phyloP scores from a whole-genome alignment of 208 protist genomes.

The Trypanosomatidae sp. region DNA sequence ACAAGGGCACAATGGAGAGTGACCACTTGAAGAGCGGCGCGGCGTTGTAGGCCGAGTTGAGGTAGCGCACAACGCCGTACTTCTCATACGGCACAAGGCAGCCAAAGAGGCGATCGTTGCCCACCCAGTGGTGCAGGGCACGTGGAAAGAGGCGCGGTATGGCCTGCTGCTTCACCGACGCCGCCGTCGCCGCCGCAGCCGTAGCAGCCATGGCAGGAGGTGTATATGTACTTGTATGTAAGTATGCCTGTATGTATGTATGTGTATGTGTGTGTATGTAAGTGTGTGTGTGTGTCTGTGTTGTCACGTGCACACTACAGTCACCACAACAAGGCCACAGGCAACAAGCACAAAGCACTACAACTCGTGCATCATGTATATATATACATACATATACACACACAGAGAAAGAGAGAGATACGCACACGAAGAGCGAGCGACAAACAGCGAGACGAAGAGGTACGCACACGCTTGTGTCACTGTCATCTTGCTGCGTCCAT shows the following conservation, averaged over 20 bases:
- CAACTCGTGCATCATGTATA: too few relatives aligned
- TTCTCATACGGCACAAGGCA: constrained; percentile 64
- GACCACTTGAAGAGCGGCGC: constrained; percentile 84
- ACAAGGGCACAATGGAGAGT: constrained; percentile 76
- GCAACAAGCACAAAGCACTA: too few relatives aligned
- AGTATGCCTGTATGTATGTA: neutral
- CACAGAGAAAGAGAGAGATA: too few relatives aligned
- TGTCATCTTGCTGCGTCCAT: too few relatives aligned
- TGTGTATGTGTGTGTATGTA: neutral
- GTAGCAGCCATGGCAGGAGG: too few relatives aligned
- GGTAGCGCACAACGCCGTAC: constrained; percentile 43
- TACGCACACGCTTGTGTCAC: too few relatives aligned
- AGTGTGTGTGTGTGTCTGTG: neutral
- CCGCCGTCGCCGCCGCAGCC: constrained; percentile 16
- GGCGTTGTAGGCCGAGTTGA: constrained; percentile 80
- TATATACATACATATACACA: too few relatives aligned
- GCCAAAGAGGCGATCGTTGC: constrained; percentile 55
- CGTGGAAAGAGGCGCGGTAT: constrained; percentile 77
- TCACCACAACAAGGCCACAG: too few relatives aligned
- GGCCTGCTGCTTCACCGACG: constrained; percentile 16
- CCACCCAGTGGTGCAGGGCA: constrained; percentile 60
- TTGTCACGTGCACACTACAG: too few relatives aligned
- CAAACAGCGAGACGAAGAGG: too few relatives aligned
- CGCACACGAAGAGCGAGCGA: too few relatives aligned
- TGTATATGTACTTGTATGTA: neutral